Base-by-base conservation (phyloP, 495 filamentous ascomycete genomes). In the Venustampulla echinocandica region DNA sequence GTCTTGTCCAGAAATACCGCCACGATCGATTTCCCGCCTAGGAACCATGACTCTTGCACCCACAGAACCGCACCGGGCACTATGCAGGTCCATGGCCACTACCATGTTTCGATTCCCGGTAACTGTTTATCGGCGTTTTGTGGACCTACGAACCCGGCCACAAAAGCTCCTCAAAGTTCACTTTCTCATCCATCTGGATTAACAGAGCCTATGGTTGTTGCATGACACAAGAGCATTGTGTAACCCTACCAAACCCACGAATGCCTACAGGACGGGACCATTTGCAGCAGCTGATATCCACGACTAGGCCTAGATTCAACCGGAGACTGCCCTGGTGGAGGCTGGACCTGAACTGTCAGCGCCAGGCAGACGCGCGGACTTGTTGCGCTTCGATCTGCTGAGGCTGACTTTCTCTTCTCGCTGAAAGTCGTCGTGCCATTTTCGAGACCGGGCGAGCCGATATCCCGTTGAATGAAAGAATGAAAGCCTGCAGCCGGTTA, bases 71-170 rank as follows among this genome's bases (percentile, higher is more conserved):
- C 6, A 15, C 37, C 4, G 18, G 18, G 17, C 37, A 17, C 7
- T 19, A 40, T 40, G 37, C 37, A 40, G 37, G 37, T 40, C 37
- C 37, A 40, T 40, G n/a, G n/a, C n/a, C n/a, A n/a, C 7, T 9
- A n/a, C 22, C 20, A 10, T 11, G 34, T 3, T 40, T 17, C 37
- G 3, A n/a, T 9, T 22, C 17, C 17, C 11, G 20, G 37, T 19
- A 23, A 15, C 18, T 7, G 17, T 19, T 9, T 5, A 10, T 37
- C 34, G 34, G 15, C 34, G 7, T 37, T 37, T 9, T 37, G 9
- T 37, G 9, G 9, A 17, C 9, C 6, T 10, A 18, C 9, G 9
- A 9, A 9, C 17, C 11, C 17, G 37, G 11, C 9, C 37, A 10
- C 34, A 37, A 37, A 5, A n/a, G n/a, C n/a, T 23, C n/a, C 7